Percentiles rank a stretch among this genome's conserved stretches.
These are phyloP conservation scores for Malassezia caprae DNA, from an alignment of 1,284 basidiomycete genomes.

Conservation along the genomic window DNA sequence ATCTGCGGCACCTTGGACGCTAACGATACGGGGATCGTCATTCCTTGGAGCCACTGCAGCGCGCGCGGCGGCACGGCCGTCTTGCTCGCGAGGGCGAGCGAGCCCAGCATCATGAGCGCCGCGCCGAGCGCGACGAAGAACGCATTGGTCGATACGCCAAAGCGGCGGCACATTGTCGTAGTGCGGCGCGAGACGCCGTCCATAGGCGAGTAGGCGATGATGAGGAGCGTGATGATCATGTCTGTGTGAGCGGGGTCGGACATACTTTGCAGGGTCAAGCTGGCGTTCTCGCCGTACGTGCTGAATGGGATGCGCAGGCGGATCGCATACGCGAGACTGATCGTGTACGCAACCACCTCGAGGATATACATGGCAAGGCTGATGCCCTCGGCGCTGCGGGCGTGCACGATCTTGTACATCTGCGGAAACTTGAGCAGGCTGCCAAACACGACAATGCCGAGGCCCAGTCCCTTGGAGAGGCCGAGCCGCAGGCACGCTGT, in stretches of 20 bases:
- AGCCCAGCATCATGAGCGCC: constrained; percentile 81
- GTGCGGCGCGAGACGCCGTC: constrained; percentile 23
- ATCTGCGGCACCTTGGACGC: constrained; percentile 46
- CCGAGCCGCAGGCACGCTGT: constrained; percentile 78
- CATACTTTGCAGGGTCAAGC: constrained; percentile 42
- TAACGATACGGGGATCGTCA: constrained; percentile 44
- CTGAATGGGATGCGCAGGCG: constrained; percentile 78
- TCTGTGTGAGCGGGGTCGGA: constrained; percentile 19
- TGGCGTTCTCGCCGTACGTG: constrained; percentile 62
- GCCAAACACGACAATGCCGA: constrained; percentile 85
- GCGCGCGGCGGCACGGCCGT: constrained; percentile 24
- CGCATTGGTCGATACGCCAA: constrained; percentile 12
- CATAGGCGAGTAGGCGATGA: constrained; percentile 38
- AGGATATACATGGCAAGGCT: constrained; percentile 53
- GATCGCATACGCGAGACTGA: constrained; percentile 69
- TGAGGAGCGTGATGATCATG: constrained; percentile 43
- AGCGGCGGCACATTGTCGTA: constrained; percentile 14
- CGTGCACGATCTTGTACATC: constrained; percentile 53
- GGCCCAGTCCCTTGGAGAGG: constrained; percentile 79
- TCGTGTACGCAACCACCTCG: constrained; percentile 75
- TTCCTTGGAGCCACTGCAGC: constrained; percentile 34
- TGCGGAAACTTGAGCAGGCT: constrained; percentile 94
- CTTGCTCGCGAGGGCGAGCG: constrained; percentile 34
- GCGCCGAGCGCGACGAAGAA: constrained; percentile 52
- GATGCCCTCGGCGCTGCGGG: constrained; percentile 69